phyloP scores from a whole-genome alignment of 2,329 filamentous ascomycete species.

The Paecilomyces sp. region DNA sequence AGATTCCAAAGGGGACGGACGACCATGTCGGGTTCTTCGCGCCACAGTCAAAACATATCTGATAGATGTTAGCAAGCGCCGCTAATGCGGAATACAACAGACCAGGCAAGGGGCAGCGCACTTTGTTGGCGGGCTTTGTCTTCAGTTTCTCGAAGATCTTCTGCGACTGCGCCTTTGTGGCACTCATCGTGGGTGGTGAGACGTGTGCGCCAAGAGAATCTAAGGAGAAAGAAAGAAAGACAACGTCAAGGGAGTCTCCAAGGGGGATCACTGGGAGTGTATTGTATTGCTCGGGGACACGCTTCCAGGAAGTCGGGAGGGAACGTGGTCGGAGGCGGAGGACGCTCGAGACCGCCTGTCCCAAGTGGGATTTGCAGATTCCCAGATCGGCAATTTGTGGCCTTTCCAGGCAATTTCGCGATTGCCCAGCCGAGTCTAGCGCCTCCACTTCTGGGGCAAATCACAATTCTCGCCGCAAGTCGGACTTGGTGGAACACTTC shows the following conservation, averaged over 20 bases:
- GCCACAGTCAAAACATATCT: conserved; percentile 98
- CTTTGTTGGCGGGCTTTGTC: conserved; percentile 90
- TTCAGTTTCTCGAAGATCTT: conserved; percentile 98
- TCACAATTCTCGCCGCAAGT: not conserved
- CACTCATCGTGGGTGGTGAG: conserved; percentile 46
- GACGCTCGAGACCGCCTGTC: conserved; percentile 4
- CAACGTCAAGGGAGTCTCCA: conserved; percentile 4
- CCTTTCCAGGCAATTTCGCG: conserved; percentile 2
- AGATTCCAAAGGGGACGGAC: conserved; percentile 93
- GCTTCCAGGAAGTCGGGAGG: conserved; percentile 16
- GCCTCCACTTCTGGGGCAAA: not conserved
- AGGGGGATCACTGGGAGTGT: conserved; percentile 8
- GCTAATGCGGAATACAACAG: not conserved
- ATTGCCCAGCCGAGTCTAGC: not conserved
- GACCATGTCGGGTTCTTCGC: conserved; percentile 99
- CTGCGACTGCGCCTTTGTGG: conserved; percentile 89
- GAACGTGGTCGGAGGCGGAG: conserved; percentile 30
- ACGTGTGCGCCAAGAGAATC: conserved; percentile 1
- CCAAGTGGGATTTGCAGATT: conserved; percentile 33
- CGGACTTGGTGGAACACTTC: not conserved
- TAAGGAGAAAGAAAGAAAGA: conserved; percentile 1
- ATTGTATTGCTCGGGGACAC: conserved; percentile 9
- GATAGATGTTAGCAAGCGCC: conserved; percentile 12
- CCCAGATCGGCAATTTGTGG: conserved; percentile 14
- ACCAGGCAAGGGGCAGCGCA: conserved; percentile 37